These are phyloP conservation scores for Hericium erinaceus DNA, from an alignment of 768 basidiomycete species.

Conservation along the genomic window DNA sequence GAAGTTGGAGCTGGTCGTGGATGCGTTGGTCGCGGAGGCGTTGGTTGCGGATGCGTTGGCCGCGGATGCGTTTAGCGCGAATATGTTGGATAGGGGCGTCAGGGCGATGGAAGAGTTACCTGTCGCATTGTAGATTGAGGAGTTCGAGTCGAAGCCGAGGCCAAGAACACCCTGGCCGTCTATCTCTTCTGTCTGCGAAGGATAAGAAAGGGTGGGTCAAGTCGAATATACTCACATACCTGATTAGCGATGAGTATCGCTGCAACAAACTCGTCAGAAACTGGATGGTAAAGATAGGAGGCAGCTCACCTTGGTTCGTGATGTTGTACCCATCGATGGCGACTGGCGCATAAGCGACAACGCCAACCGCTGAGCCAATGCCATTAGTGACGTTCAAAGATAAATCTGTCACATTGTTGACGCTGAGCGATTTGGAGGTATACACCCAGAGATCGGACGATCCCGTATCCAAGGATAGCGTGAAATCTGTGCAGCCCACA, in stretches of 20 bases:
- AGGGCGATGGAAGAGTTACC: neutral
- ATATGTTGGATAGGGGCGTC: neutral
- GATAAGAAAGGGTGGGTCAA: neutral
- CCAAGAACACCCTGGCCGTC: neutral
- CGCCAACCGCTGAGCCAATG: neutral
- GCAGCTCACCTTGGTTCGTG: neutral
- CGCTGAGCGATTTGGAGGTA: neutral
- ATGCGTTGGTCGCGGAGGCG: too few relatives aligned
- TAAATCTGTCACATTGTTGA: neutral
- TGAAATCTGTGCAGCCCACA: neutral
- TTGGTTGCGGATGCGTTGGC: neutral
- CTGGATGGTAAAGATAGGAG: neutral
- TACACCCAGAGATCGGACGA: neutral
- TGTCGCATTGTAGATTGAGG: neutral
- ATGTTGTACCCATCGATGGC: neutral
- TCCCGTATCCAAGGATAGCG: neutral
- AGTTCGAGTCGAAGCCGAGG: neutral
- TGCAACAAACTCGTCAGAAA: neutral
- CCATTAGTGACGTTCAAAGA: neutral
- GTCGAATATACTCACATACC: neutral
- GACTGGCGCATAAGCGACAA: neutral
- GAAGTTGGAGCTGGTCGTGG: neutral
- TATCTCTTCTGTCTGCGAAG: neutral
- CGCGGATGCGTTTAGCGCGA: neutral
- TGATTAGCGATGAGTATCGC: neutral